Percentiles rank a stretch among this genome's conserved stretches.
phyloP scores from a whole-genome alignment of 805 yeast species.

The Spathaspora arborariae region DNA sequence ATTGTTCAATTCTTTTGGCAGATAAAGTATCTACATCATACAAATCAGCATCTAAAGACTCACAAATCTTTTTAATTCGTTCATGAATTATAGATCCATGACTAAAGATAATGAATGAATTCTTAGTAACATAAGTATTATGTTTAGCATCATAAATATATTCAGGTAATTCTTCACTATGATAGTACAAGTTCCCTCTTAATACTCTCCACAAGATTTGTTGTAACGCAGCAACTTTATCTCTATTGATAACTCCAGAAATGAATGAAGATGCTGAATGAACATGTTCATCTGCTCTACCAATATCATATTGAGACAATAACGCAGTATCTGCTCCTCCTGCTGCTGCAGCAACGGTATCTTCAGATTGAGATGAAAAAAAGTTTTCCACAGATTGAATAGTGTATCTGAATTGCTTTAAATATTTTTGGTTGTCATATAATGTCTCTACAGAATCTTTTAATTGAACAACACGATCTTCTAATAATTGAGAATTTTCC shows the following conservation, averaged over 20 bases:
- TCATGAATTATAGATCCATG: slow-evolving; percentile 77
- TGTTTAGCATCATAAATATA: slow-evolving; percentile 61
- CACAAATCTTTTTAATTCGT: slow-evolving; percentile 79
- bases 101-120: slow-evolving; percentile 83
- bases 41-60: slow-evolving; percentile 81
- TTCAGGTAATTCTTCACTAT: slow-evolving; percentile 67
- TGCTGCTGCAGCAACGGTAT: slow-evolving; percentile 12
- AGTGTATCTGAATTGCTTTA: slow-evolving; percentile 65
- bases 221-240: slow-evolving; percentile 66
- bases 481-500: slow-evolving; percentile 60
- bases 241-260: slow-evolving; percentile 79
- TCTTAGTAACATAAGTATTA: slow-evolving; percentile 60
- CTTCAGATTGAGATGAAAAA: slow-evolving; percentile 33
- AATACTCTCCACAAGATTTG: slow-evolving; percentile 88
- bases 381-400: slow-evolving; percentile 35
- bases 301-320: slow-evolving; percentile 37
- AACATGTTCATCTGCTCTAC: slow-evolving; percentile 12
- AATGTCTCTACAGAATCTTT: slow-evolving; percentile 65
- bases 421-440: slow-evolving; percentile 55
- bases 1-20: slow-evolving; percentile 27
- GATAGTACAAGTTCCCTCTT: slow-evolving; percentile 85
- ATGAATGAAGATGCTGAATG: slow-evolving; percentile 41
- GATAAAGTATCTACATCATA: slow-evolving; percentile 50
- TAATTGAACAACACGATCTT: slow-evolving; percentile 70
- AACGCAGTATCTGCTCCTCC: slow-evolving; percentile 35